Evolutionary conservation across 2,329 filamentous ascomycete genomes (phyloP), one percentile per base, ranked within the genome.

Genomic region (Fusarium redolens): DNA sequence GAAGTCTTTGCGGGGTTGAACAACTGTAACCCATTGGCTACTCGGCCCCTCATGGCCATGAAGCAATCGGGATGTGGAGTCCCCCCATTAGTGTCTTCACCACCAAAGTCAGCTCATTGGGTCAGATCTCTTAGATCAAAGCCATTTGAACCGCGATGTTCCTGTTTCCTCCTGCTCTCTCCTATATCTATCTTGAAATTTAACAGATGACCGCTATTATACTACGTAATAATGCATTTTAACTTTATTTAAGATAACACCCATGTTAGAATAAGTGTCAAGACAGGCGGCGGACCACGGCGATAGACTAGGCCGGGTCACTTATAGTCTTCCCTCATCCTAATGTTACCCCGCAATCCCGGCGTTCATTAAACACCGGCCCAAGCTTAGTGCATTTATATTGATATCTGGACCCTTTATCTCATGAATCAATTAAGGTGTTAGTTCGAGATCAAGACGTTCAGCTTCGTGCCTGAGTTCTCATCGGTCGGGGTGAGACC

Each of bases 181-280:
- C 20, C 3, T 15, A 15, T 7, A 14, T 20, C 18, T 20, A 20
- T 30, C 13, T 30, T 4, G 5, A 11, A 0, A 7, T 30, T 1
- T 30, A 0, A 3, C 7, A 30, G 8, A 3, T 47, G 0, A 28
- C 2, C 28, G 14, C 3, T 28, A 14, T 10, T 12, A 18, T 18
- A 37, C 15, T 10, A 37, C 0, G 10, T 11, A 18, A 18, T 37
- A 5, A 7, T 5, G 15, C 9, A 37, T 37, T 11, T 30, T 47
- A 13, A 47, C 12, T 11, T 25, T 14, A 30, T n/a, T 4, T 7
- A 30, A 13, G 3, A n/a, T 7, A 7, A 4, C 10, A 3, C 5
- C 4, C 44, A 20, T 15, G 0, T 3, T 4, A 11, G 1, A 30
- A 20, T 11, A 15, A 15, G 20, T 18, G 30, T 10, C 0, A 5